A percentile compares a stretch with the other conserved stretches of the same genome.
phyloP scores from a whole-genome alignment of 805 yeast species.

The Hyphopichia homilentoma region DNA sequence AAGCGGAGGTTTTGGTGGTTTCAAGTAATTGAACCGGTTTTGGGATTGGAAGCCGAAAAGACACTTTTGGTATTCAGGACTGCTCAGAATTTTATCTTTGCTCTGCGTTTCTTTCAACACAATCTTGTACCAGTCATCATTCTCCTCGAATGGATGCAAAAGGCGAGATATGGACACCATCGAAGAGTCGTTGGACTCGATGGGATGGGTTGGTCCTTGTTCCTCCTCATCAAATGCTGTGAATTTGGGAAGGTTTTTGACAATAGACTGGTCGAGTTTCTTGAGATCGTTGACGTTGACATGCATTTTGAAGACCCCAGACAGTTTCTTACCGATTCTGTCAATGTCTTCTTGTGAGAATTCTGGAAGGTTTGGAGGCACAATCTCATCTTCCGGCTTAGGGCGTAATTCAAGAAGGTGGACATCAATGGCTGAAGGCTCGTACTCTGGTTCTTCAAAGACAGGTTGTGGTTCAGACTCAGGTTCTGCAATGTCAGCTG shows the following conservation, averaged over 20 bases:
- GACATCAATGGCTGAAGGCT: constrained; percentile 26
- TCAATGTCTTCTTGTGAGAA: constrained; percentile 21
- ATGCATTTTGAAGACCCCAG: constrained; percentile 46
- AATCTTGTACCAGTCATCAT: constrained; percentile 58
- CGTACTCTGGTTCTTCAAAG: constrained; percentile 1
- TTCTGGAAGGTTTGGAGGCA: constrained; percentile 22
- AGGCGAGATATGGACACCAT: constrained; percentile 63
- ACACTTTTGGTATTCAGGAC: constrained; percentile 52
- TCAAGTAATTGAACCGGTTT: constrained; percentile 58
- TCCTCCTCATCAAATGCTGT: constrained; percentile 42
- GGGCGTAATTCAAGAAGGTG: constrained; percentile 16
- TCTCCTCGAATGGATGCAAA: constrained; percentile 60
- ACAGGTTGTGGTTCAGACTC: background rate
- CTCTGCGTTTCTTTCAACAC: constrained; percentile 40
- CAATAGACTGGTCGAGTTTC: constrained; percentile 44
- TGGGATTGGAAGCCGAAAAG: constrained; percentile 49
- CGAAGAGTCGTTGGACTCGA: constrained; percentile 25
- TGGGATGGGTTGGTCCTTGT: constrained; percentile 15
- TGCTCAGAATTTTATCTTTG: constrained; percentile 11
- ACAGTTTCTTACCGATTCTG: background rate
- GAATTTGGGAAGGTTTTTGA: constrained; percentile 46
- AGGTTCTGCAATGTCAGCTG: constrained; percentile 1
- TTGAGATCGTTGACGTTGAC: constrained; percentile 40
- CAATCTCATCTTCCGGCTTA: constrained; percentile 28
- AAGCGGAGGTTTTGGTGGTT: constrained; percentile 92